These are phyloP conservation scores for Zygoascus tannicola DNA, from an alignment of 805 yeast genomes.

Conservation along the genomic window DNA sequence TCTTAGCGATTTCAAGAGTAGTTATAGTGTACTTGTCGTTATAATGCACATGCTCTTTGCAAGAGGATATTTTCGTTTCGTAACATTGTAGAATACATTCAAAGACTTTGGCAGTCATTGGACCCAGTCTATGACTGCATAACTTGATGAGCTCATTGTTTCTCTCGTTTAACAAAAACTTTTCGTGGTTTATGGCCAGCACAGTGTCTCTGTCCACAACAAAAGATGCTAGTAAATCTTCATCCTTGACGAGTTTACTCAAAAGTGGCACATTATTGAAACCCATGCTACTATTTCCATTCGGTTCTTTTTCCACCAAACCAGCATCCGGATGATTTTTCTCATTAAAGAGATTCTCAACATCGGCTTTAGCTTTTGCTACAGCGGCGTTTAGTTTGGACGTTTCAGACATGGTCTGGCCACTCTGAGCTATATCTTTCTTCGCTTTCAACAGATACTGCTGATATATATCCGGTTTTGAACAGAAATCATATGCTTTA, in stretches of 20 bases:
- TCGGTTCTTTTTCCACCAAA: conserved; percentile 7
- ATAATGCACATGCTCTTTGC: conserved; percentile 24
- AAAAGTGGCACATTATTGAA: background rate
- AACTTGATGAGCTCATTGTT: conserved; percentile 52
- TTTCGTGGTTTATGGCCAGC: conserved; percentile 52
- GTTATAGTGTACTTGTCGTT: conserved; percentile 25
- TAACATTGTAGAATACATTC: conserved; percentile 44
- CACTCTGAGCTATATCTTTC: conserved; percentile 8
- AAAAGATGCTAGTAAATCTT: background rate
- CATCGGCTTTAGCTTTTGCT: conserved; percentile 36
- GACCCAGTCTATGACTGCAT: conserved; percentile 61
- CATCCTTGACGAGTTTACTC: too few relatives aligned
- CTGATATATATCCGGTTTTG: conserved; percentile 21
- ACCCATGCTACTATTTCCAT: background rate
- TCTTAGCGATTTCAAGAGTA: conserved; percentile 28
- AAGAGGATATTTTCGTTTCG: conserved; percentile 40
- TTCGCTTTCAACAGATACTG: conserved; percentile 17
- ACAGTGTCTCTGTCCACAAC: conserved; percentile 24
- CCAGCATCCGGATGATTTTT: conserved; percentile 17
- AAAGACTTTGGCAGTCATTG: conserved; percentile 56
- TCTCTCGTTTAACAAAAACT: conserved; percentile 61
- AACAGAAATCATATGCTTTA: conserved; percentile 29
- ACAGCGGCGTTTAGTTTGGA: conserved; percentile 55
- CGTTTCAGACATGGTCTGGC: conserved; percentile 38
- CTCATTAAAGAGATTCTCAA: conserved; percentile 9